A percentile compares a stretch with the other conserved stretches of the same genome.
phyloP scores from a whole-genome alignment of 2,329 filamentous ascomycete genomes.

The Epichloe hybrida region DNA sequence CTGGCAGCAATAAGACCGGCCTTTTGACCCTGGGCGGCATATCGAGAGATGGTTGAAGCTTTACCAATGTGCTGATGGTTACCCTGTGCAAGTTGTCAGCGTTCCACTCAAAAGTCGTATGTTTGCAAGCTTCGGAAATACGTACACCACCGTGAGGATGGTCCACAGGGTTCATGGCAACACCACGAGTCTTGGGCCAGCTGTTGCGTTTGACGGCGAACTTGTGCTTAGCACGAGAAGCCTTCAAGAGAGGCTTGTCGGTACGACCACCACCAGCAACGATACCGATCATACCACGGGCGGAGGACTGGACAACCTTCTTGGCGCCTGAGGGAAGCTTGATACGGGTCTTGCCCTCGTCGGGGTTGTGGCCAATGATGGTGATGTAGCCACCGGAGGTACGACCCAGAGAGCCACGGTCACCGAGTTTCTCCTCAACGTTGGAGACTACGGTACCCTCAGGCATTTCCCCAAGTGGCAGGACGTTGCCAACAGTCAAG shows the following conservation, averaged over 20 bases:
- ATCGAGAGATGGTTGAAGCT: conserved; percentile 97
- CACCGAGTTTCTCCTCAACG: conserved; percentile 97
- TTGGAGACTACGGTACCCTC: conserved; percentile 99
- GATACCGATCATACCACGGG: conserved; percentile 98
- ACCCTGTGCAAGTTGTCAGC: conserved; percentile 50
- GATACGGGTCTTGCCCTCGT: conserved; percentile 98
- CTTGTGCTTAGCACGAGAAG: conserved; percentile 99
- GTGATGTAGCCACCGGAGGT: conserved; percentile 99
- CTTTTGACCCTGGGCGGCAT: conserved; percentile 97
- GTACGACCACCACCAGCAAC: conserved; percentile 98
- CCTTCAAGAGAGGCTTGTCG: conserved; percentile 99
- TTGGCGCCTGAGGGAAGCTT: conserved; percentile 98
- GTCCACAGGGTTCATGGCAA: conserved; percentile 99
- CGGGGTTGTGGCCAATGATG: conserved; percentile 92
- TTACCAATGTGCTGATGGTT: conserved; percentile 99
- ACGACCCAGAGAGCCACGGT: conserved; percentile 90
- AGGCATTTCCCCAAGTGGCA: conserved; percentile 84
- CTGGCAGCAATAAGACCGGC: conserved; percentile 99
- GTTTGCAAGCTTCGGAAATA: conserved; percentile 14
- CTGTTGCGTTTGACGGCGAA: conserved; percentile 99
- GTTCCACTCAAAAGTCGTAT: conserved; percentile 5
- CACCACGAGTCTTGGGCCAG: conserved; percentile 99
- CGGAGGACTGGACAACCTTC: conserved; percentile 89
- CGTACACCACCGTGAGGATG: conserved; percentile 88
- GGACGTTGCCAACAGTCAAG: conserved; percentile 93